Evolutionary conservation across 1,284 basidiomycete species (phyloP).

Genomic region (Apiotrichum akiyoshidainum): DNA sequence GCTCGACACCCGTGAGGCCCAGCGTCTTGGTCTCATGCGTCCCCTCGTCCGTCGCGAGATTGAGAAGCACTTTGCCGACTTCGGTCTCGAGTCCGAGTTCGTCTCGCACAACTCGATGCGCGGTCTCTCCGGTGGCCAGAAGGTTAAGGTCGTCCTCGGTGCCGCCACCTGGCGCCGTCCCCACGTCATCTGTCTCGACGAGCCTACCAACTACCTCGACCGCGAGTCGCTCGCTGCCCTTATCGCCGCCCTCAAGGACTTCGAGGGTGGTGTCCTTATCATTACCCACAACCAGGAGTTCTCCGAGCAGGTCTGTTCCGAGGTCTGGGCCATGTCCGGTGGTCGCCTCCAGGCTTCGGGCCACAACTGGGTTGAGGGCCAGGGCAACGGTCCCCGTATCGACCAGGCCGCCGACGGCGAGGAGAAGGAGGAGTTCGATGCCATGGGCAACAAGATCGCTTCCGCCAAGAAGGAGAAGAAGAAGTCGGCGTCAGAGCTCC

Average conservation of each 20-base stretch:
- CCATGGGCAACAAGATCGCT: constrained; percentile 96
- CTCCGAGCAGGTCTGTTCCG: constrained; percentile 82
- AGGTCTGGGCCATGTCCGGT: constrained; percentile 75
- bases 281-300: constrained; percentile 98
- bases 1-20: constrained; percentile 94
- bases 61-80: constrained; percentile 93
- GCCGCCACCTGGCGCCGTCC: constrained; percentile 98
- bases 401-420: constrained; percentile 76
- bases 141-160: constrained; percentile 89
- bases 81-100: constrained; percentile 78
- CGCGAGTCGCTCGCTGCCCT: constrained; percentile 95
- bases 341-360: constrained; percentile 89
- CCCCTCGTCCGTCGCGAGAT: constrained; percentile 96
- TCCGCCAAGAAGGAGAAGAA: too few species aligned
- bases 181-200: constrained; percentile 95
- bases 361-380: constrained; percentile 92
- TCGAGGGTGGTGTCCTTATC: constrained; percentile 94
- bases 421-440: constrained; percentile 85
- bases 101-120: constrained; percentile 96
- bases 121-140: constrained; percentile 98
- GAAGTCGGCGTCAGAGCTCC: constrained; percentile 61
- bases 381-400: constrained; percentile 81
- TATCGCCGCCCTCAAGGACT: constrained; percentile 91
- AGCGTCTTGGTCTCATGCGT: constrained; percentile 90
- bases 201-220: constrained; percentile 93